phyloP scores from a whole-genome alignment of 2,329 filamentous ascomycete species.

The Gaeumannomyces sp. region DNA sequence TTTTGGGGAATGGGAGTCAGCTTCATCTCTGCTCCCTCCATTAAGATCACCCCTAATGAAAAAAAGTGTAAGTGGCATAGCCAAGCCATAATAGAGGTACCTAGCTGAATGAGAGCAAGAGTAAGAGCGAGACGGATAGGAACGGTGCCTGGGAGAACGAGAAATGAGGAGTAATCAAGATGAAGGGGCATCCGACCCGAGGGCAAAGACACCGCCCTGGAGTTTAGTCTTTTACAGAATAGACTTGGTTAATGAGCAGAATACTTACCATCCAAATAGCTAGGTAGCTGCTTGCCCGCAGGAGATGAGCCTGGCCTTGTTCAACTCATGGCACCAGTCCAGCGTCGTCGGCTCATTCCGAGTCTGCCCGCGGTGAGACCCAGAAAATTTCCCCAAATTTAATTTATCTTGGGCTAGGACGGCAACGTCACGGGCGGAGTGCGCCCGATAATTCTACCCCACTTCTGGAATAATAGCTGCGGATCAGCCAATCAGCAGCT shows the following conservation, averaged over 20 bases:
- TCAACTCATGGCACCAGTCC: background rate
- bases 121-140: background rate
- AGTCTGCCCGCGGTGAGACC: too few species aligned
- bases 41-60: background rate
- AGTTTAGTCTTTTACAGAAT: too few species aligned
- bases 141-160: too few species aligned
- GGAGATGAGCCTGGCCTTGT: too few species aligned
- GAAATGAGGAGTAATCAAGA: too few species aligned
- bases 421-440: too few species aligned
- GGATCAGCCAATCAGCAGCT: background rate
- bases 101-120: background rate
- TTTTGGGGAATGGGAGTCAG: constrained; percentile 6
- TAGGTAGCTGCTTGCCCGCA: background rate
- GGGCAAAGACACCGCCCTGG: too few species aligned
- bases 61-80: background rate
- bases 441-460: background rate
- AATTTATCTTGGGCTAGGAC: too few species aligned
- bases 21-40: background rate
- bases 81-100: background rate
- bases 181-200: too few species aligned
- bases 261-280: background rate
- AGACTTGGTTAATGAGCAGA: too few species aligned
- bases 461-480: too few species aligned
- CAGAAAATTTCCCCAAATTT: too few species aligned
- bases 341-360: background rate